Conservation (phyloP, 495 filamentous ascomycete genomes). For the Annulohypoxylon bovei region DNA sequence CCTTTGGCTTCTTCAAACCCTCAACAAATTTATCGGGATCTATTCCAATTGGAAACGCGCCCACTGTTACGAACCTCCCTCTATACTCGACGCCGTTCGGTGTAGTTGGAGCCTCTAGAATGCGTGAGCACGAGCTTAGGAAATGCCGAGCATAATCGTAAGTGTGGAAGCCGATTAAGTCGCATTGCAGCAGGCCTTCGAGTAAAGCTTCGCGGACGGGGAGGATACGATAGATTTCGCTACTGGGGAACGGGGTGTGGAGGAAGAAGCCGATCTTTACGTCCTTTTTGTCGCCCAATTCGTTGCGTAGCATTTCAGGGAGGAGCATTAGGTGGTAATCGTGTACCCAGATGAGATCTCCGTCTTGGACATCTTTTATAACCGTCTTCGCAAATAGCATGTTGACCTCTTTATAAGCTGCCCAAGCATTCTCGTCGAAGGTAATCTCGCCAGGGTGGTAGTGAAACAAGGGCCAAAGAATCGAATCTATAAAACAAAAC, state of each 20-base stretch:
- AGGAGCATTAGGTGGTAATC: constrained; percentile 97
- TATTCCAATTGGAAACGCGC: constrained; percentile 92
- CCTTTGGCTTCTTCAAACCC: constrained; percentile 79
- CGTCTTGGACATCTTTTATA: constrained; percentile 74
- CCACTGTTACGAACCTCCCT: constrained; percentile 76
- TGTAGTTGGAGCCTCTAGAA: constrained; percentile 79
- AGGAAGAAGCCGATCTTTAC: constrained; percentile 95
- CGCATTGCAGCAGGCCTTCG: constrained; percentile 81
- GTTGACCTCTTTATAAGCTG: constrained; percentile 87
- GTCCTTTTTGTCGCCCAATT: constrained; percentile 74
- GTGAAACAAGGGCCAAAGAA: constrained; percentile 95
- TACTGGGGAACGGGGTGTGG: constrained; percentile 93
- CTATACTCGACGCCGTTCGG: constrained; percentile 84
- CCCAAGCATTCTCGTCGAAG: constrained; percentile 88
- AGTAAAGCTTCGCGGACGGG: constrained; percentile 87
- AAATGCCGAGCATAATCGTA: constrained; percentile 95
- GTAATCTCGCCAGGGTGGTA: constrained; percentile 94
- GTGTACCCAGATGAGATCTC: constrained; percentile 92
- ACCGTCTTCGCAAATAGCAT: constrained; percentile 84
- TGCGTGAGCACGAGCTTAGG: constrained; percentile 81
- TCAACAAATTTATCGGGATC: constrained; percentile 95
- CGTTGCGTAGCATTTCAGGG: constrained; percentile 83
- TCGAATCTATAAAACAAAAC: constrained; percentile 71
- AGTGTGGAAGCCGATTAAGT: constrained; percentile 93
- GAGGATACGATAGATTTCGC: constrained; percentile 89